These are phyloP conservation scores for Auxenochlorella pyrenoidosa DNA, from an alignment of 139 green algal genomes.

Conservation along the genomic window DNA sequence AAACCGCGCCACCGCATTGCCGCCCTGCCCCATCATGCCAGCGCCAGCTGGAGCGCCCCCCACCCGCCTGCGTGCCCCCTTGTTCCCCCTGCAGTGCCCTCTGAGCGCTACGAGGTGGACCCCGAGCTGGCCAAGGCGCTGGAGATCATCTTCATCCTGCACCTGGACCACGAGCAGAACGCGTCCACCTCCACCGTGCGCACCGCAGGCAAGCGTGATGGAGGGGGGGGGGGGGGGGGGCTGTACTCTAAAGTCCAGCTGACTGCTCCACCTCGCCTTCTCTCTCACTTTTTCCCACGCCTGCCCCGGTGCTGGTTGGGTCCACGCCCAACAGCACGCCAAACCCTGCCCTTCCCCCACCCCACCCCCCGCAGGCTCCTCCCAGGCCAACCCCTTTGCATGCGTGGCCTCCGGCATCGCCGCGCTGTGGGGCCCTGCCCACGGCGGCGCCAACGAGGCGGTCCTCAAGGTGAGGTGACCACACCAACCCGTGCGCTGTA, in stretches of 20 bases:
- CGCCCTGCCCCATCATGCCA: not conserved
- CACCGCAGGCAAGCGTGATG: conserved; percentile 45
- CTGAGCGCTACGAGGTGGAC: conserved; percentile 63
- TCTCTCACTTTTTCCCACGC: no score
- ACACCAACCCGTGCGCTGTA: not conserved
- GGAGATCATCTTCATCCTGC: conserved; percentile 76
- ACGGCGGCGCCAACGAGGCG: conserved; percentile 81
- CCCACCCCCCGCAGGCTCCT: conserved; percentile 65
- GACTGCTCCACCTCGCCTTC: no score
- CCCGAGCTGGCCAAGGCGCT: conserved; percentile 58
- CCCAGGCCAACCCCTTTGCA: conserved; percentile 79
- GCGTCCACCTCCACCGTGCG: conserved; percentile 73
- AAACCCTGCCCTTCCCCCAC: no score
- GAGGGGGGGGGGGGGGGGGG: not conserved
- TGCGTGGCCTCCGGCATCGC: conserved; percentile 77
- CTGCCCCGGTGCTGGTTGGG: no score
- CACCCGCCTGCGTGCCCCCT: not conserved
- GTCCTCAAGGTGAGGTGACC: conserved; percentile 46
- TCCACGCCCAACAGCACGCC: no score
- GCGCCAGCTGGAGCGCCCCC: not conserved
- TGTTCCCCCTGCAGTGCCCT: conserved; percentile 40
- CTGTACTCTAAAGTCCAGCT: no score
- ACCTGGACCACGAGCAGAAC: conserved; percentile 83
- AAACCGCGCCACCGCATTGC: no score
- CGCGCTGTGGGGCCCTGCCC: conserved; percentile 74